Base-by-base conservation (phyloP, 257 asterid genomes). In the Plectranthus barbatus region DNA sequence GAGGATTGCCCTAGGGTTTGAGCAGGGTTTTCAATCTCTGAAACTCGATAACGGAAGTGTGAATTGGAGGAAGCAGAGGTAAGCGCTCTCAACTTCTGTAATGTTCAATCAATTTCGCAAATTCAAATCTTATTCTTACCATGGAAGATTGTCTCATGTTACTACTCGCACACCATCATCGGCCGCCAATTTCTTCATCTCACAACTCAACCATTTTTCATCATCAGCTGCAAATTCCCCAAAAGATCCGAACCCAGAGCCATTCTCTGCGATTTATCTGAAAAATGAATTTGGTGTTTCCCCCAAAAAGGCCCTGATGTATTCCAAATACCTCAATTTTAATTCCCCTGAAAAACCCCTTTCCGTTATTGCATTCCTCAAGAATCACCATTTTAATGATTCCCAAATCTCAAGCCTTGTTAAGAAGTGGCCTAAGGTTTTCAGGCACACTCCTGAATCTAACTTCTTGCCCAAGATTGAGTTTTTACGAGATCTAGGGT, bases 351-450 rank as follows among this genome's bases (percentile, higher is more conserved):
- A n/a, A n/a, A n/a, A n/a, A n/a, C n/a, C n/a, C n/a, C n/a, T n/a
- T n/a, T n/a, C n/a, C n/a, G n/a, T n/a, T n/a, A n/a, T n/a, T n/a
- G n/a, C n/a, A 5, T 72, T 79, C 60, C 59, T 72, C 47, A 45
- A 57, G 41, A 34, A 47, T 6, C 69, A 76, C n/a, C 68, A 69
- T 14, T 64, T 76, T 19, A 61, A 67, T 3, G 66, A 63, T 45
- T 20, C 70, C 62, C n/a, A n/a, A n/a, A n/a, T n/a, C n/a, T n/a
- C n/a, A n/a, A n/a, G n/a, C n/a, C n/a, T n/a, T n/a, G n/a, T 69
- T 17, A 34, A 39, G 53, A 58, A 21, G 14, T 29, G 15, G 33
- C 80, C 78, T 6, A 0, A 1, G 11, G 8, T 72, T 12, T 13
- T 74, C 7, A 9, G 5, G 9, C 51, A n/a, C 31, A 12, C 44